Conservation (phyloP, 305 asterid genomes). For the Ilex paraguariensis region DNA sequence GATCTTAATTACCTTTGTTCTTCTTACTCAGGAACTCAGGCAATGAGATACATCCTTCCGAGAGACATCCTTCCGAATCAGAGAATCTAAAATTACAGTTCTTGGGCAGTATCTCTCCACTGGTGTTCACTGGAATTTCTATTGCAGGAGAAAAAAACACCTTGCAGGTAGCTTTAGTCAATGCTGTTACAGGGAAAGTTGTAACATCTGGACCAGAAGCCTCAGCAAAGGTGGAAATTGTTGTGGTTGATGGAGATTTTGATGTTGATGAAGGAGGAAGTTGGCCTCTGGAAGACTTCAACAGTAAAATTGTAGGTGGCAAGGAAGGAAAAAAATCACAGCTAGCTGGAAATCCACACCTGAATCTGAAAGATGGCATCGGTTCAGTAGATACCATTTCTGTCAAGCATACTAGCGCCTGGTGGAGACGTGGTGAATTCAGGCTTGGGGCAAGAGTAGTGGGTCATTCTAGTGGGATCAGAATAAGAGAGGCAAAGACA, state of each 20-base stretch:
- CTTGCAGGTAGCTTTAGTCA: conserved; percentile 12
- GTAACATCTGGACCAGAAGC: conserved; percentile 13
- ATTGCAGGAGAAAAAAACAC: background rate
- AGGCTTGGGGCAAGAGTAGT: conserved; percentile 17
- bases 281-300: conserved; percentile 14
- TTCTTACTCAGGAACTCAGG: too few relatives aligned
- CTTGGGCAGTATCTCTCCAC: background rate
- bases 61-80: too few relatives aligned
- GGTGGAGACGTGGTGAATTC: conserved; percentile 6
- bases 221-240: conserved; percentile 13
- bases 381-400: conserved; percentile 5
- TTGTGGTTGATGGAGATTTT: conserved; percentile 6
- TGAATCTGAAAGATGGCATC: conserved; percentile 7
- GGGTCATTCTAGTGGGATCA: background rate
- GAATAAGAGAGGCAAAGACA: conserved; percentile 11
- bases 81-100: too few relatives aligned
- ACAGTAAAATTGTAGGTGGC: conserved; percentile 1
- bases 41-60: background rate
- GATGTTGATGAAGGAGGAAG: background rate
- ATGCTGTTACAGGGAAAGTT: conserved; percentile 5
- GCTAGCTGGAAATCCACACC: background rate
- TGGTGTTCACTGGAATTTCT: conserved; percentile 9
- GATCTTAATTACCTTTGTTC: too few relatives aligned
- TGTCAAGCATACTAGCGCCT: background rate
- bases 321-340: conserved; percentile 2